These are phyloP conservation scores for Coelastrella sp. DNA, from an alignment of 139 green algal species.

Conservation along the genomic window DNA sequence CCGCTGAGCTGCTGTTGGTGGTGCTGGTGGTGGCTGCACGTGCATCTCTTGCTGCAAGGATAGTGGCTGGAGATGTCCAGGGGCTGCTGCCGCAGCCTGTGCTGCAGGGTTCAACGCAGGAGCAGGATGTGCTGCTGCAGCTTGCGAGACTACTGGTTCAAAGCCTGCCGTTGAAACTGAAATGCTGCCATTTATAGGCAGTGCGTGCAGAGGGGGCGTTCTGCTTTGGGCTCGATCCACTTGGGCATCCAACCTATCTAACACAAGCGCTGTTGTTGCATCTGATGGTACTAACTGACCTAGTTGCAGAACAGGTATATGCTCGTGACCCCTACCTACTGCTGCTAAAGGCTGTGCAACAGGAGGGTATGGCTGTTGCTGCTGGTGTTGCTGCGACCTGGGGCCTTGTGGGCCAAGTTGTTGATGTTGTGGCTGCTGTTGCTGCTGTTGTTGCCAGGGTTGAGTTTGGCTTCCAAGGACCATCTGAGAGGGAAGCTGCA, in stretches of 20 bases:
- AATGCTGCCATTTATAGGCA: not conserved
- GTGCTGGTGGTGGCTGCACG: not conserved
- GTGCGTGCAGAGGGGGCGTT: not conserved
- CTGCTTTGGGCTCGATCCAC: not conserved
- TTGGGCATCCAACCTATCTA: constrained; percentile 7
- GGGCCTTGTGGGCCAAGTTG: not conserved
- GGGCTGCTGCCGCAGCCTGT: not conserved
- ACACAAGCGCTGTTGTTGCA: not conserved
- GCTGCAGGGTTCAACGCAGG: not conserved
- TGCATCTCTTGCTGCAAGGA: not conserved
- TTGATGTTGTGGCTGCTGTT: not conserved
- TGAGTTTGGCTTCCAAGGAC: not conserved
- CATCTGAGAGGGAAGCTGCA: not conserved
- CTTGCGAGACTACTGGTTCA: too few species aligned
- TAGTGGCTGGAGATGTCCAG: not conserved
- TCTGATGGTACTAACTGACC: not conserved
- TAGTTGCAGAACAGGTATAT: constrained; percentile 29
- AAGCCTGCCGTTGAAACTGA: not conserved
- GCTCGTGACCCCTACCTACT: not conserved
- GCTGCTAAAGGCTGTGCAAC: not conserved
- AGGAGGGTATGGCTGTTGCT: not conserved
- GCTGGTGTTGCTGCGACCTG: constrained; percentile 24
- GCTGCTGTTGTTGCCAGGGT: not conserved
- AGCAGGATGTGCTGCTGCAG: too few species aligned
- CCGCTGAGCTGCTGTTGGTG: not conserved